Evolutionary conservation across 768 basidiomycete genomes (phyloP).

Genomic region (Suillus tomentosus): DNA sequence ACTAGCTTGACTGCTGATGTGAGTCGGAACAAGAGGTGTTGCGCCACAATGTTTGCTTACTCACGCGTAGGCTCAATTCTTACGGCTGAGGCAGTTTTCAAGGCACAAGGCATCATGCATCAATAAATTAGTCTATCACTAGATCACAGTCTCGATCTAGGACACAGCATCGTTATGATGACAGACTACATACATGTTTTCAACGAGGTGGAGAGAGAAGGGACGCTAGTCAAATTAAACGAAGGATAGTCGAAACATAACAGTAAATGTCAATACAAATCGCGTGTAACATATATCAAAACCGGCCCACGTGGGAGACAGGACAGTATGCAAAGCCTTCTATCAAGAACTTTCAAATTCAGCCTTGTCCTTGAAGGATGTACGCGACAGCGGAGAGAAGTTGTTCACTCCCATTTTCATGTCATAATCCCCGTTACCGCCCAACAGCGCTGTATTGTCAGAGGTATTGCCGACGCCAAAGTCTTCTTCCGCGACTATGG

Average conservation of each 20-base stretch:
- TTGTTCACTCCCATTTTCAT: conserved; percentile 11
- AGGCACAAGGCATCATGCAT: background rate
- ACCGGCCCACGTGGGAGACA: background rate
- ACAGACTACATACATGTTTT: background rate
- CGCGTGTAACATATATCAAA: background rate
- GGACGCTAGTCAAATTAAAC: background rate
- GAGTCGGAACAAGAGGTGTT: background rate
- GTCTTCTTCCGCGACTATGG: conserved; percentile 59
- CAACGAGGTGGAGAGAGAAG: background rate
- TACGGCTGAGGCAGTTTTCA: background rate
- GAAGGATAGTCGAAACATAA: background rate
- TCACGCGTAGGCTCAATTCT: background rate
- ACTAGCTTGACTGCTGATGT: background rate
- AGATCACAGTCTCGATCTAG: background rate
- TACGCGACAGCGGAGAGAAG: conserved; percentile 11
- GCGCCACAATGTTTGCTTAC: background rate
- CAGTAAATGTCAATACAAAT: background rate
- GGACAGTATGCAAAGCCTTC: background rate
- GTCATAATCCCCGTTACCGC: conserved; percentile 12
- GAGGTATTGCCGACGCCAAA: background rate
- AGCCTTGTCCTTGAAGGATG: conserved; percentile 10
- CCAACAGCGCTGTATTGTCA: conserved; percentile 23
- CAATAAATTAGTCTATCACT: background rate
- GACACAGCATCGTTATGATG: background rate
- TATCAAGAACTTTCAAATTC: background rate